Base-by-base conservation (phyloP, 345 rosid species). In the Populus ilicifolia region DNA sequence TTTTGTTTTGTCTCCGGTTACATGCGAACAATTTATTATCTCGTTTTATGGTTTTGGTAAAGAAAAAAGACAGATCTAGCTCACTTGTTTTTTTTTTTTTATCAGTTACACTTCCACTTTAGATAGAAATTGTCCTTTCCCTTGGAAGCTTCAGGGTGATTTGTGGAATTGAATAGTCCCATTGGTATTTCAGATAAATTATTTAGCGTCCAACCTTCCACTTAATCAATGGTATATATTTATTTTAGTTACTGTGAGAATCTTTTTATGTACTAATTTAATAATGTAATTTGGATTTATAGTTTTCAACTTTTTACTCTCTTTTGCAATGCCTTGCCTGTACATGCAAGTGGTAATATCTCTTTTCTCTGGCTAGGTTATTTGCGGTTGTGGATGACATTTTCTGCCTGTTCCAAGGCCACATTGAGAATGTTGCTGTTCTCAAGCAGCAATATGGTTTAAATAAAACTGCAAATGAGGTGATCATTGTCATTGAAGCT, bases 361-460 rank as follows among this genome's bases (percentile, higher is more conserved):
- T 83, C 1, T 75, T 36, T 66, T 77, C 21, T 67, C 33, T 61
- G 79, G 41, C 54, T 80, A 96, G 99, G 80, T 84, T 96, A 75
- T 94, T 96, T 81, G 97, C 94, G 0, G 98, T 91, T 73, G 92
- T 87, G 78, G 98, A 96, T 64, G 97, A 96, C 80, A 91, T 96
- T 76, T 96, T 94, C 94, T 96, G 97, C 82, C 70, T 94, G 82
- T 92, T 96, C 87, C 92, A 91, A 90, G 99, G 98, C 80, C 93
- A 94, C 82, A 88, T 96, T 72, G 92, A 92, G 80, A 96, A 96
- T 75, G 78, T 96, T 83, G 88, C 92, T 23, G 79, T 81, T 66
- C 96, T 94, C 64, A 96, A 91, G 87, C 99, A 96, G 79, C 99
- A 92, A 75, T 96, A 96, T 83, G 99, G 97, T 72, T 82, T 96